Evolutionary conservation across 2,329 filamentous ascomycete species (phyloP), one percentile per base, ranked within the genome.

Genomic region (Aureobasidium sp.): DNA sequence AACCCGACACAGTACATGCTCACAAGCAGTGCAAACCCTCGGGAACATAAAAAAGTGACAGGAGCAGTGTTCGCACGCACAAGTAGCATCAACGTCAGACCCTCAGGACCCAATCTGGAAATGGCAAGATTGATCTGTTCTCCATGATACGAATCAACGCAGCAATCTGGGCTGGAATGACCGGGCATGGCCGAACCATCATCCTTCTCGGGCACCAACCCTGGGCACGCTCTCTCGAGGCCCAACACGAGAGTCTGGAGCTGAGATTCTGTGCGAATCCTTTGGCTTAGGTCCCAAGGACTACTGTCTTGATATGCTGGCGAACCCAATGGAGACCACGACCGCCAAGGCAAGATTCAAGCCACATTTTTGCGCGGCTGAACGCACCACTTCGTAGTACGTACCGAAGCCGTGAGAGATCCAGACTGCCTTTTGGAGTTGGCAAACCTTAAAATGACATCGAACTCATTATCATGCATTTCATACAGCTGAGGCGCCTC

Each of bases 391-490:
- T 20, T 15, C 2, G 15, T 14, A 12, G 25, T 55, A 41, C 25
- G 51, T 55, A 41, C 25, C 51, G 51, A 17, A 55, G 22, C 51
- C 20, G 22, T 55, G 11, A 14, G 36, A 42, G 37, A 36, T 22
- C 51, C 51, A 55, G 51, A 55, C 51, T 41, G 29, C 17, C 9
- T 55, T 42, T 42, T 36, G 37, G 22, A 55, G 36, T 55, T 55
- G 36, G 31, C 25, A 6, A 37, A 55, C 51, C 36, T 55, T 55
- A 55, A 55, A 41, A 41, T 55, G 51, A 55, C 37, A 55, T 55
- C 36, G 36, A 55, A 39, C 20, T 22, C 34, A 39, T n/a, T 11
- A 12, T 5, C 20, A 20, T 42, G 15, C 22, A 41, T 15, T 15
- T 1, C 51, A 20, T 20, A 17, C 12, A 53, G 49, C 51, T 42